Evolutionary conservation across 2,329 filamentous ascomycete species (phyloP), one percentile per base, ranked within the genome.

Genomic region (Penicillium polonicum): DNA sequence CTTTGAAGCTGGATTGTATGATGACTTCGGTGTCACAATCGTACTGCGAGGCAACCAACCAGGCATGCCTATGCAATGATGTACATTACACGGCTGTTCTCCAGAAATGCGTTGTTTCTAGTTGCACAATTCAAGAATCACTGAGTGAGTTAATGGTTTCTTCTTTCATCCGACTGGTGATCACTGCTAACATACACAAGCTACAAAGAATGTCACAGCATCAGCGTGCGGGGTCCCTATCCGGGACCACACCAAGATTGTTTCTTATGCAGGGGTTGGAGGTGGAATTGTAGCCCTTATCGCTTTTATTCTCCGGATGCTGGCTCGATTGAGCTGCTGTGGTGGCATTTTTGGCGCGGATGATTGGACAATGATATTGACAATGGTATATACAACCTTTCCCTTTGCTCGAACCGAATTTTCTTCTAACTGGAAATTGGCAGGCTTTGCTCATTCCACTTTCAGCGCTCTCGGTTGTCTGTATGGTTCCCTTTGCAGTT

Each of bases 171-270:
- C 8, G 23, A 9, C 7, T 13, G 2, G 13, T 7, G 21, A 9
- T 43, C 17, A 27, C 13, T 31, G 25, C 60, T 68, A 38, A 68
- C 53, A 38, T 21, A 9, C 13, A 23, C 25, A 51, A 78, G 74
- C 69, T 15, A 76, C 75, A 5, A 77, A 80, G 62, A 79, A 80
- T 58, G 66, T 72, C 48, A 79, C 77, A 0, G 53, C 65, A 15
- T 72, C 74, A 19, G 63, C 69, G 36, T 81, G 79, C 53, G 66
- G 70, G 31, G 72, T 70, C 2, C 75, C 76, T 0, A 57, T 75
- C 9, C 71, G 76, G 17, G 70, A 78, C 59, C 68, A 68, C 44
- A 71, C 68, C 7, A 63, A 66, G 4, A 48, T 61, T 8, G 65
- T 76, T 15, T 72, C 71, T 6, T 61, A 70, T 21, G 57, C 70